Percentiles rank a stretch among this genome's conserved stretches.
Evolutionary conservation across 129 eudicot genomes (phyloP).

Genomic region (Tanacetum coccineum): DNA sequence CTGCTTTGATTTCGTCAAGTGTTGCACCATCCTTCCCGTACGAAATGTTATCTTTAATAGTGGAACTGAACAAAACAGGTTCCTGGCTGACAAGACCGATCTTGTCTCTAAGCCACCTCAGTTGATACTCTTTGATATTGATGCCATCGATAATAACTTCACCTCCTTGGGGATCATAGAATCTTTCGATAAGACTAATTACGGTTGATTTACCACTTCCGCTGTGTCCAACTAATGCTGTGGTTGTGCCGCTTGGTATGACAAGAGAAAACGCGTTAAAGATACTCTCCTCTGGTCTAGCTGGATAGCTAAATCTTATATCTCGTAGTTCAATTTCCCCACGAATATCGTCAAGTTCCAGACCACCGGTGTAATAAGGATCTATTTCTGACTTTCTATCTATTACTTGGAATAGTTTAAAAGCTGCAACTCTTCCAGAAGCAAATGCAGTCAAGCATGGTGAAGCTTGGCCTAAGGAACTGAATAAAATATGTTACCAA

Average conservation of each 20-base stretch:
- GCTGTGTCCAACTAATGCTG: constrained; percentile 74
- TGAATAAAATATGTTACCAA: constrained; percentile 1
- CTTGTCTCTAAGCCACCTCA: constrained; percentile 66
- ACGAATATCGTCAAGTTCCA: constrained; percentile 38
- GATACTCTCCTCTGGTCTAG: constrained; percentile 51
- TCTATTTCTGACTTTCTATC: constrained; percentile 60
- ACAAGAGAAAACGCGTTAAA: constrained; percentile 50
- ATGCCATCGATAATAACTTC: constrained; percentile 56
- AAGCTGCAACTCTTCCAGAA: constrained; percentile 69
- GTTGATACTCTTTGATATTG: constrained; percentile 57
- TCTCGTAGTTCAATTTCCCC: constrained; percentile 59
- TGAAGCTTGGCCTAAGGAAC: constrained; percentile 71
- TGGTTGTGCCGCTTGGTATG: constrained; percentile 58
- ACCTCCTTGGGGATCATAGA: constrained; percentile 69
- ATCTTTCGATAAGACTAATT: constrained; percentile 58
- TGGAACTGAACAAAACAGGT: constrained; percentile 56
- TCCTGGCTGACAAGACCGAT: constrained; percentile 80
- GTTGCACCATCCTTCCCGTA: constrained; percentile 70
- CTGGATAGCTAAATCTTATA: constrained; percentile 57
- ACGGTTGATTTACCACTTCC: constrained; percentile 78
- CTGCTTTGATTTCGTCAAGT: constrained; percentile 57
- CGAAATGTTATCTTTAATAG: constrained; percentile 63
- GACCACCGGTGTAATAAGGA: constrained; percentile 49
- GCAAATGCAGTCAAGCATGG: constrained; percentile 71
- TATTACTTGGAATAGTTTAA: constrained; percentile 59